A percentile compares a stretch with the other conserved stretches of the same genome.
phyloP scores from a whole-genome alignment of 2,329 filamentous ascomycete genomes.

The Aspergillus piperis region DNA sequence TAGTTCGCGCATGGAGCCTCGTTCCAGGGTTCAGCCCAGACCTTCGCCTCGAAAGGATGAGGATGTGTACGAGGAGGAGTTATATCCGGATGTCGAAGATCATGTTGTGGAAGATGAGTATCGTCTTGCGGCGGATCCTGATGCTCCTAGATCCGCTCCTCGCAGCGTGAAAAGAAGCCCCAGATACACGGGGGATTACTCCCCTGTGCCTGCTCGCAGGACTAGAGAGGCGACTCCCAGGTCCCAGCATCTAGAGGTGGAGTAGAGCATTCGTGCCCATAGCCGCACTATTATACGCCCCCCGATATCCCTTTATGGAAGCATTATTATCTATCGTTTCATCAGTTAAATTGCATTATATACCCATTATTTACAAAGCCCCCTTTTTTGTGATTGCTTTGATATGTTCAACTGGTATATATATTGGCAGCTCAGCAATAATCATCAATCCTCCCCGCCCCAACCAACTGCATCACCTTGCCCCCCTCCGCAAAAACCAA shows the following conservation, averaged over 20 bases:
- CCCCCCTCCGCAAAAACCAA: neutral
- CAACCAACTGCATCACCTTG: neutral
- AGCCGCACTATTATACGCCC: neutral
- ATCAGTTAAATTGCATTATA: too few relatives aligned
- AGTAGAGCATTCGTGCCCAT: neutral
- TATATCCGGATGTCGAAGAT: neutral
- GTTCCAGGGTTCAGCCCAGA: neutral
- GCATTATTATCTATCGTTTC: too few relatives aligned
- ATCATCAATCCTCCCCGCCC: constrained; percentile 1
- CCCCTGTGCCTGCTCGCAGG: neutral
- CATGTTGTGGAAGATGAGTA: neutral
- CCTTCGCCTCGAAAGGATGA: neutral
- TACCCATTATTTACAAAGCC: too few relatives aligned
- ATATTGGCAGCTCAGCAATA: neutral
- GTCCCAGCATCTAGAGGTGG: neutral
- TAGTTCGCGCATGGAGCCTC: neutral
- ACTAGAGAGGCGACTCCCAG: neutral
- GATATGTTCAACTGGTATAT: too few relatives aligned
- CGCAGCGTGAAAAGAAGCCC: neutral
- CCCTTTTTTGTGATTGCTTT: too few relatives aligned
- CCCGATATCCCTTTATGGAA: too few relatives aligned
- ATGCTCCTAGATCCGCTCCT: neutral
- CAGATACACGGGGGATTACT: neutral
- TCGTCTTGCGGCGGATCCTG: neutral
- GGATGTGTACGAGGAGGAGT: neutral